A percentile compares a stretch with the other conserved stretches of the same genome.
These are phyloP conservation scores for Zalaria sp. DNA, from an alignment of 2,329 filamentous ascomycete species.

Conservation along the genomic window DNA sequence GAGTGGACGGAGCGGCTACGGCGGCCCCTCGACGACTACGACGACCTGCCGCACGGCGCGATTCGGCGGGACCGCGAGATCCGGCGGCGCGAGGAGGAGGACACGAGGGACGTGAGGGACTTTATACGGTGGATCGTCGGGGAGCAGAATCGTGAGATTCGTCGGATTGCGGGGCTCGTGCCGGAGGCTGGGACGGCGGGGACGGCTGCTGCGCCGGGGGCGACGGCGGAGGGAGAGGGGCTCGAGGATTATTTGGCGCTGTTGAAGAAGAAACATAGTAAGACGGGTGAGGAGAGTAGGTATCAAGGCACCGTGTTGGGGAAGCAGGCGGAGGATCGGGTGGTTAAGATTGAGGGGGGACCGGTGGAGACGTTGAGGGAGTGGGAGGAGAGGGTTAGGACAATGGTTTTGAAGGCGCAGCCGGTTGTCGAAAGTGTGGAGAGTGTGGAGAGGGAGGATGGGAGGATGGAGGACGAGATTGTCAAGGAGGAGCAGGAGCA, in stretches of 20 bases:
- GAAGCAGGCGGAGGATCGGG: conserved; percentile 53
- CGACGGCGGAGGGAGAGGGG: conserved; percentile 20
- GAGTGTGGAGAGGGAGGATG: too few species aligned
- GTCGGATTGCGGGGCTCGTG: conserved; percentile 58
- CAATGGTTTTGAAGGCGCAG: too few species aligned
- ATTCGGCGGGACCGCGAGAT: conserved; percentile 25
- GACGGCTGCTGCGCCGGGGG: conserved; percentile 24
- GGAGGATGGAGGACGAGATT: too few species aligned
- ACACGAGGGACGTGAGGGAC: conserved; percentile 60
- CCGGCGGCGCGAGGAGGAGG: conserved; percentile 46
- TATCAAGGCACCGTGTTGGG: conserved; percentile 78
- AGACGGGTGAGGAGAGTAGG: conserved; percentile 73
- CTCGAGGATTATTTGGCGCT: conserved; percentile 36
- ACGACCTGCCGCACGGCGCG: conserved; percentile 21
- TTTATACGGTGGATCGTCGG: conserved; percentile 72
- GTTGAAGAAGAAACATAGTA: conserved; percentile 85
- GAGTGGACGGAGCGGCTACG: conserved; percentile 41
- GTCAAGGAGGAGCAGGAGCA: too few species aligned
- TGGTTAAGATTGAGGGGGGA: conserved; percentile 68
- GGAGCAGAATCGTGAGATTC: conserved; percentile 62
- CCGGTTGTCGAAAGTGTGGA: too few species aligned
- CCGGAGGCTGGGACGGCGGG: conserved; percentile 34
- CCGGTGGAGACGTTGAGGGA: conserved; percentile 50
- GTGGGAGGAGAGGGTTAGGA: conserved; percentile 34
- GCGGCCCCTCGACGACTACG: conserved; percentile 27